A percentile compares a stretch with the other conserved stretches of the same genome.
These are phyloP conservation scores for Thalassiosira exigua DNA, from an alignment of 352 stramenopile species.

Conservation along the genomic window DNA sequence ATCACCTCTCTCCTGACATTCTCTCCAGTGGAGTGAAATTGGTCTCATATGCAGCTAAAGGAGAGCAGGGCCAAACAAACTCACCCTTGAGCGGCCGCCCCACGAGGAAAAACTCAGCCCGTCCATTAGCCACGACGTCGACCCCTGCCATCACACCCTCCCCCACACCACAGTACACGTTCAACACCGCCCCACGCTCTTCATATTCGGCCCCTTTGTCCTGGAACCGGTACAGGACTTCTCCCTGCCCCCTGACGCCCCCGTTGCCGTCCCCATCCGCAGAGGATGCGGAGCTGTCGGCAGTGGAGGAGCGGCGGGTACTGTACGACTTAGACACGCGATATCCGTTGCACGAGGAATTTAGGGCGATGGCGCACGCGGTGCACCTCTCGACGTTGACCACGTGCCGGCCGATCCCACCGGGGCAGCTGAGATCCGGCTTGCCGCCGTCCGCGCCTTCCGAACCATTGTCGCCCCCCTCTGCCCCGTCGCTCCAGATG, in stretches of 20 bases:
- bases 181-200: slow-evolving; percentile 32
- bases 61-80: too few species aligned
- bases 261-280: background rate
- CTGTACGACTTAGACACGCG: slow-evolving; percentile 40
- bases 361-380: slow-evolving; percentile 43
- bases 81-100: slow-evolving; percentile 39
- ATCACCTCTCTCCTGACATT: too few species aligned
- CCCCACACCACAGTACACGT: slow-evolving; percentile 49
- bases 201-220: slow-evolving; percentile 44
- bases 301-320: background rate
- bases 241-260: slow-evolving; percentile 7
- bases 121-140: slow-evolving; percentile 29
- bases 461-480: background rate
- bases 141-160: slow-evolving; percentile 49
- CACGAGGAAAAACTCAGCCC: slow-evolving; percentile 48
- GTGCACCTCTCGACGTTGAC: slow-evolving; percentile 45
- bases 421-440: background rate
- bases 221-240: slow-evolving; percentile 30
- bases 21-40: too few species aligned
- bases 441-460: background rate
- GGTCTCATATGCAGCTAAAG: too few species aligned
- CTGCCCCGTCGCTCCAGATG: slow-evolving; percentile 27
- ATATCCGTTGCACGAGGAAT: slow-evolving; percentile 40
- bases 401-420: background rate
- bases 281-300: background rate